A percentile compares a stretch with the other conserved stretches of the same genome.
Evolutionary conservation across 768 basidiomycete genomes (phyloP).

Genomic region (Amanita thiersii): DNA sequence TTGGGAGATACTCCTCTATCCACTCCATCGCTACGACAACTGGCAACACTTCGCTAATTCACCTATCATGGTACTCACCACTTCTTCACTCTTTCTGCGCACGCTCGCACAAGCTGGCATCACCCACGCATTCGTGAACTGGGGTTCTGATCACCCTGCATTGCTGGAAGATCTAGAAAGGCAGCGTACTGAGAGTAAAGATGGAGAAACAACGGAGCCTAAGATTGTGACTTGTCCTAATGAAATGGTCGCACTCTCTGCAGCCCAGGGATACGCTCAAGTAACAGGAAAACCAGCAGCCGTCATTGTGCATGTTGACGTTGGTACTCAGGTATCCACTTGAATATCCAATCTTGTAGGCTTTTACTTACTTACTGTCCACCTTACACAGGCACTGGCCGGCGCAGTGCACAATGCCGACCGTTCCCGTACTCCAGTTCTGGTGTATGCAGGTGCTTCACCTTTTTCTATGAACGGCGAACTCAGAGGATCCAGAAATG

Average conservation of each 20-base stretch:
- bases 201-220: slow-evolving; percentile 28
- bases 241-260: slow-evolving; percentile 69
- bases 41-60: too few relatives aligned
- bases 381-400: slow-evolving; percentile 43
- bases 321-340: slow-evolving; percentile 48
- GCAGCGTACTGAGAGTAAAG: slow-evolving; percentile 30
- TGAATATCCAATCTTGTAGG: neutral
- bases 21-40: too few relatives aligned
- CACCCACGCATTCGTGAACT: slow-evolving; percentile 66
- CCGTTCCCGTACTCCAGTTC: slow-evolving; percentile 47
- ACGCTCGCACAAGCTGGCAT: slow-evolving; percentile 49
- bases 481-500: slow-evolving; percentile 56
- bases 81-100: slow-evolving; percentile 54
- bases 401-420: slow-evolving; percentile 71
- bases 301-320: slow-evolving; percentile 69
- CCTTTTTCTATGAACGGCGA: slow-evolving; percentile 52
- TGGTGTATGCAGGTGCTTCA: slow-evolving; percentile 68
- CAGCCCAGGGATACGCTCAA: slow-evolving; percentile 66
- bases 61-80: slow-evolving; percentile 46
- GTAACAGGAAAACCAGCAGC: slow-evolving; percentile 60
- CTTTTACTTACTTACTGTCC: neutral
- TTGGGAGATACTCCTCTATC: too few relatives aligned
- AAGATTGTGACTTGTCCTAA: slow-evolving; percentile 63
- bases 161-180: slow-evolving; percentile 61
- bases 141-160: slow-evolving; percentile 72